Base-by-base conservation (phyloP, 768 basidiomycete genomes). In the Leccinum pellstonianum region DNA sequence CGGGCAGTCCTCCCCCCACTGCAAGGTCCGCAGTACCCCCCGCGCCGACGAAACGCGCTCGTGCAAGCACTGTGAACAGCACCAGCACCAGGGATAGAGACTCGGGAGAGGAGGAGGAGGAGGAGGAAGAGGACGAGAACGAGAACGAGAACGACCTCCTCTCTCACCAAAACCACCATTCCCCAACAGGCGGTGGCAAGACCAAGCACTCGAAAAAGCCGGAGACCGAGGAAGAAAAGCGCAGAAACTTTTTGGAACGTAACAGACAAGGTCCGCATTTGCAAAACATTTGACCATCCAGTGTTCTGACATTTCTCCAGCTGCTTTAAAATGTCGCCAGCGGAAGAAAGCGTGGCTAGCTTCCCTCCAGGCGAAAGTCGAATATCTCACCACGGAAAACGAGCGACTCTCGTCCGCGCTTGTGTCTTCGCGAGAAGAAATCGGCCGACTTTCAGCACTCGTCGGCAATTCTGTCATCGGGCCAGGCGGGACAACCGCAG, bases 291-390 rank as follows among this genome's bases (percentile, higher is more conserved):
- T 57, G 1, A 21, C 50, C 17, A 12, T 38, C 5, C 37, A 55
- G 15, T 21, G 6, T 57, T 53, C 52, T 70, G 60, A 62, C 33
- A 12, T 37, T 31, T 52, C 11, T 56, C 1, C 66, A 98, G 96
- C 97, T 62, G 97, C 97, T 6, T 86, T 98, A 65, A 98, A 98
- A 77, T 99, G 97, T 76, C 93, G 97, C 37, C 97, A 99, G 72
- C 90, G 97, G 59, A 99, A 99, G 77, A 99, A 99, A 75, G 94
- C 94, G 5, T 99, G 97, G 97, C 83, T 98, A 14, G 82, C 87
- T 29, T 88, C 91, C 62, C 81, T 99, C 17, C 97, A 99, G 74
- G 85, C 88, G 43, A 95, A 95, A 69, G 94, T 96, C 75, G 97
- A 99, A 72, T 91, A 80, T 65, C 84, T 99, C 43, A 79, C 83